Evolutionary conservation across 2,329 filamentous ascomycete species (phyloP).

Genomic region (Annulohypoxylon truncatum): DNA sequence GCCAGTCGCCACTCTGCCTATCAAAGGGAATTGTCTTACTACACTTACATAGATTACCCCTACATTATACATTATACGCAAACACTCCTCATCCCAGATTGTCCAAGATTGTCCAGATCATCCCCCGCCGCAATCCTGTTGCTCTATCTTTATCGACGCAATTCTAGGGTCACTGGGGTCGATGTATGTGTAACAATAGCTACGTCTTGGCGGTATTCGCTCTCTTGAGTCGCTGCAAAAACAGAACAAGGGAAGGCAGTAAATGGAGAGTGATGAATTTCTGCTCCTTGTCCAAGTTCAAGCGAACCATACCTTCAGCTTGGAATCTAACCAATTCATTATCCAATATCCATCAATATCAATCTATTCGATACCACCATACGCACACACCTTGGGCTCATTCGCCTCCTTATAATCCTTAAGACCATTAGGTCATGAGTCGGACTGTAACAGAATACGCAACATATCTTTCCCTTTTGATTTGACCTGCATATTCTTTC

Average conservation of each 20-base stretch:
- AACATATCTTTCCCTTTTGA: slow-evolving; percentile 34
- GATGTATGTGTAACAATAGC: slow-evolving; percentile 30
- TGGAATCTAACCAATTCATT: neutral
- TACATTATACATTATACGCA: neutral
- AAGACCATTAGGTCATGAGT: slow-evolving; percentile 1
- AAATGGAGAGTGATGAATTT: neutral
- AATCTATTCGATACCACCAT: neutral
- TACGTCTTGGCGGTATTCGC: neutral
- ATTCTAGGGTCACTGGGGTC: slow-evolving; percentile 1
- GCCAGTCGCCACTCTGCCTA: slow-evolving; percentile 7
- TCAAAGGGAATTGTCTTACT: slow-evolving; percentile 8
- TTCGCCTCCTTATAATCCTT: slow-evolving; percentile 13
- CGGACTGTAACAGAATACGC: slow-evolving; percentile 27
- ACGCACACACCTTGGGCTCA: neutral
- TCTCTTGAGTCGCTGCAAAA: neutral
- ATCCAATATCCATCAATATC: neutral
- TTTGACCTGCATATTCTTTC: slow-evolving; percentile 36
- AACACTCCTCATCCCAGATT: neutral
- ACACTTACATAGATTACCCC: slow-evolving; percentile 1
- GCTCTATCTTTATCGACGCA: slow-evolving; percentile 21
- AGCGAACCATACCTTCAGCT: neutral
- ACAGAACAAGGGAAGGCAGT: neutral
- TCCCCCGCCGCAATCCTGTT: slow-evolving; percentile 8
- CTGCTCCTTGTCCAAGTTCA: neutral
- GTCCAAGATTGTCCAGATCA: neutral